phyloP scores from a whole-genome alignment of 2,329 filamentous ascomycete genomes.

The Xylariales sp. region DNA sequence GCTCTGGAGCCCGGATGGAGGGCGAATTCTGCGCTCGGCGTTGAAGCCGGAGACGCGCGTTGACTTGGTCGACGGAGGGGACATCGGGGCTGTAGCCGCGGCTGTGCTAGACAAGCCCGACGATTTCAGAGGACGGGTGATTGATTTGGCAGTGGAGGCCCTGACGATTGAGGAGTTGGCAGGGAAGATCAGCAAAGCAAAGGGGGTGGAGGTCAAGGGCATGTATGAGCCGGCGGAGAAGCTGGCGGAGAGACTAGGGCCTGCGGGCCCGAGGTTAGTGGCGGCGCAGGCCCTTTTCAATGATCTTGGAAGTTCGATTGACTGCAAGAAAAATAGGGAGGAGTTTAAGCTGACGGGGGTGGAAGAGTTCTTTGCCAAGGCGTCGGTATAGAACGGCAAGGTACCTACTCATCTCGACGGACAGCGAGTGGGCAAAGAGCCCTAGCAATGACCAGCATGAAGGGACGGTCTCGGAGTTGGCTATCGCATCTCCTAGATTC shows the following conservation, averaged over 20 bases:
- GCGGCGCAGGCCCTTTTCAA: conserved; percentile 1
- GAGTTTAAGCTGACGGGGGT: conserved; percentile 1
- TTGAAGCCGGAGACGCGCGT: conserved; percentile 1
- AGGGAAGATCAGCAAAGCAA: not conserved
- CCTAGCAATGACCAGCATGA: too few species aligned
- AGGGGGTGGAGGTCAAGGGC: conserved; percentile 1
- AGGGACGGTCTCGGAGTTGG: too few species aligned
- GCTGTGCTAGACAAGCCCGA: not conserved
- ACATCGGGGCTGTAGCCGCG: conserved; percentile 4
- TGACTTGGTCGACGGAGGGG: conserved; percentile 2
- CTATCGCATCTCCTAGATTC: too few species aligned
- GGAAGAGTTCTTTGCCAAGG: conserved; percentile 1
- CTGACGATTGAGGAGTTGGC: conserved; percentile 5
- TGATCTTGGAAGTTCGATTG: not conserved
- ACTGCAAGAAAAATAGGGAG: not conserved
- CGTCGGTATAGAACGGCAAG: too few species aligned
- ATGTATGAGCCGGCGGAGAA: conserved; percentile 1
- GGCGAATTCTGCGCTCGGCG: not conserved
- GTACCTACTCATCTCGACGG: too few species aligned
- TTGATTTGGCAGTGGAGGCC: conserved; percentile 3
- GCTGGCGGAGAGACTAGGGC: conserved; percentile 2
- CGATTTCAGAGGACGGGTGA: not conserved
- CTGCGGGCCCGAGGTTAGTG: conserved; percentile 1
- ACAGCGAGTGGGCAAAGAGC: too few species aligned
- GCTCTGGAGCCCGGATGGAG: not conserved